Percentiles rank a stretch among this genome's conserved stretches.
These are phyloP conservation scores for Pseudonitzschia delicatissima DNA, from an alignment of 108 stramenopile genomes.

Conservation along the genomic window DNA sequence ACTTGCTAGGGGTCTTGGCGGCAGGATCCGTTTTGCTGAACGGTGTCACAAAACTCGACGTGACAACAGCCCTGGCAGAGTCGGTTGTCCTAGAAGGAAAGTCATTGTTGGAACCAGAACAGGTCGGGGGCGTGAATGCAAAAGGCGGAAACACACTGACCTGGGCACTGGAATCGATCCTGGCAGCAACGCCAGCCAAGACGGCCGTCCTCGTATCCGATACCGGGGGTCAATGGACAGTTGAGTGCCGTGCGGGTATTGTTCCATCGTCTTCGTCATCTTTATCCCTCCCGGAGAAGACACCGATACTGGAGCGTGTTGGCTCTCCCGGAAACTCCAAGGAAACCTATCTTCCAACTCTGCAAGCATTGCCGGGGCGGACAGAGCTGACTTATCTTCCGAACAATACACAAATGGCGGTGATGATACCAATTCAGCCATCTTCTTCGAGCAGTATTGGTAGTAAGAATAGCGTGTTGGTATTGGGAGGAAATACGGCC, in stretches of 20 bases:
- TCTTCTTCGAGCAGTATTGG: neutral
- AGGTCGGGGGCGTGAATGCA: neutral
- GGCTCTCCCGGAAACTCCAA: constrained; percentile 30
- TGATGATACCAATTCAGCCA: constrained; percentile 48
- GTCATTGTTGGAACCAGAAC: constrained; percentile 24
- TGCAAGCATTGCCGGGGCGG: constrained; percentile 78
- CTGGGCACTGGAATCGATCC: constrained; percentile 64
- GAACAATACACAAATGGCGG: constrained; percentile 65
- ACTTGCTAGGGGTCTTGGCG: constrained; percentile 77
- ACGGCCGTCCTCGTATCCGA: constrained; percentile 53
- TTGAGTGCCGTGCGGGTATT: constrained; percentile 50
- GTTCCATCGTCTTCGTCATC: constrained; percentile 37
- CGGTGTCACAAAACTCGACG: constrained; percentile 76
- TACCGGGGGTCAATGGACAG: constrained; percentile 35
- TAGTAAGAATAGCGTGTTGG: constrained; percentile 36
- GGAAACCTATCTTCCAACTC: constrained; percentile 81
- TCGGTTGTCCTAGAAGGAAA: constrained; percentile 65
- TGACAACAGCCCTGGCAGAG: constrained; percentile 64
- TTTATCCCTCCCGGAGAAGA: constrained; percentile 19
- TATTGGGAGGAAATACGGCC: constrained; percentile 71
- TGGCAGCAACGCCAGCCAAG: constrained; percentile 65
- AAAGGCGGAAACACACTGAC: constrained; percentile 3
- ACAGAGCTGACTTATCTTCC: constrained; percentile 81
- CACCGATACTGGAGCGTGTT: constrained; percentile 77
- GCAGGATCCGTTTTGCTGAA: constrained; percentile 78